A percentile compares a stretch with the other conserved stretches of the same genome.
Evolutionary conservation across 2,329 filamentous ascomycete species (phyloP).

Genomic region (Trichoderma endophyticum): DNA sequence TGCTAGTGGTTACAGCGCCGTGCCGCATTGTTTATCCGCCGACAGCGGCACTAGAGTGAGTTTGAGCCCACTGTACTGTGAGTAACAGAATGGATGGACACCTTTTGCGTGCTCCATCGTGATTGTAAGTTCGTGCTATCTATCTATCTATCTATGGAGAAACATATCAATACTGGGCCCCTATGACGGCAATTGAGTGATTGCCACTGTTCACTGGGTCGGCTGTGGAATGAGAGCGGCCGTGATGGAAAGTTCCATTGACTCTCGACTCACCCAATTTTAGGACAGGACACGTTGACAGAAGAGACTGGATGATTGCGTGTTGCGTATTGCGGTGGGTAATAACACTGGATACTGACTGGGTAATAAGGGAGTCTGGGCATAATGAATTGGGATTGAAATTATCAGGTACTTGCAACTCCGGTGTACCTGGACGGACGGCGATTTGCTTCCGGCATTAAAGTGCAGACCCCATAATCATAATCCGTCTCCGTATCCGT

Average conservation of each 20-base stretch:
- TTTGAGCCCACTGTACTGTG: neutral
- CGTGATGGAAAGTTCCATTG: neutral
- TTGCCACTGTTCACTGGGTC: neutral
- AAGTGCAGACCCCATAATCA: neutral
- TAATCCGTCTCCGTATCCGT: neutral
- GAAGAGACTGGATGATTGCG: neutral
- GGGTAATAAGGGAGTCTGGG: neutral
- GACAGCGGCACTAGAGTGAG: neutral
- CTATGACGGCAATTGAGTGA: neutral
- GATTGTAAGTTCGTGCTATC: no score
- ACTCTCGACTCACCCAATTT: neutral
- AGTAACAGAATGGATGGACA: neutral
- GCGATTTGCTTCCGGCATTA: neutral
- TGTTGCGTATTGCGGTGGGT: neutral
- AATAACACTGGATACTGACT: neutral
- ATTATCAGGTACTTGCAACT: neutral
- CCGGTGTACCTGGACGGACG: conserved; percentile 4
- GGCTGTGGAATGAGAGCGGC: neutral
- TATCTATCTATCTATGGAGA: neutral
- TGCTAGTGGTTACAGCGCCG: neutral
- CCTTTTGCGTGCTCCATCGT: neutral
- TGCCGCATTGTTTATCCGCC: neutral
- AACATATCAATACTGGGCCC: neutral
- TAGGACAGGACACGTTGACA: conserved; percentile 3
- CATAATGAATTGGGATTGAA: neutral